phyloP scores from a whole-genome alignment of 2,329 filamentous ascomycete genomes.

The Trichoderma gracile region DNA sequence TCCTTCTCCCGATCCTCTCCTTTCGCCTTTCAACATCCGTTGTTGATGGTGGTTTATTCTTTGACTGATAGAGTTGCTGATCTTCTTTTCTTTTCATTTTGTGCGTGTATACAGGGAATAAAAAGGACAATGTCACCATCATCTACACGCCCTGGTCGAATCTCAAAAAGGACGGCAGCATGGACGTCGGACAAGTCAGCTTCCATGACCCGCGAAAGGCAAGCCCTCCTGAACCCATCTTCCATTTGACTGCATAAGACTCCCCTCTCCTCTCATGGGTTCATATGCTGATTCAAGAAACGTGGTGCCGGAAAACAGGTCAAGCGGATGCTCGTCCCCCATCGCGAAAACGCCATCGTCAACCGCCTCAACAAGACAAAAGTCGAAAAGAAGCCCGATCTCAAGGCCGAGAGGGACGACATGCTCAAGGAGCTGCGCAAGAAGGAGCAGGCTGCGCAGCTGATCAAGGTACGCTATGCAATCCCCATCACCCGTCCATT shows the following conservation, averaged over 20 bases:
- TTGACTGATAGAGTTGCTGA: neutral
- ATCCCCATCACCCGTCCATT: neutral
- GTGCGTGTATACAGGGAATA: constrained; percentile 77
- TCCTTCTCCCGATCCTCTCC: neutral
- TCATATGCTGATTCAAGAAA: no score
- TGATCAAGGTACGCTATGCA: constrained; percentile 57
- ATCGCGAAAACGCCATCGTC: constrained; percentile 85
- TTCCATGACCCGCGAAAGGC: constrained; percentile 85
- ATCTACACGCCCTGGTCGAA: constrained; percentile 99
- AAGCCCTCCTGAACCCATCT: neutral
- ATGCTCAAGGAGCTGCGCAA: constrained; percentile 69
- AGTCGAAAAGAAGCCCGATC: constrained; percentile 81
- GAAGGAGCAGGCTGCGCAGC: constrained; percentile 64
- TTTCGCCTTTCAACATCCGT: neutral
- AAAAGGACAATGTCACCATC: constrained; percentile 94
- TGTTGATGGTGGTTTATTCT: no score
- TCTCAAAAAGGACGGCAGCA: constrained; percentile 89
- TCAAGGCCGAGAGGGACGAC: constrained; percentile 79
- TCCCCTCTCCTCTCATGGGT: neutral
- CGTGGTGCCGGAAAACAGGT: constrained; percentile 55
- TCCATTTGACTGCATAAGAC: neutral
- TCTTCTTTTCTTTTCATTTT: no score
- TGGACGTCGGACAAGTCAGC: constrained; percentile 92
- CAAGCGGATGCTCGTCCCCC: constrained; percentile 74
- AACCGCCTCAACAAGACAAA: constrained; percentile 99